Evolutionary conservation across 495 filamentous ascomycete species (phyloP), one percentile per base, ranked within the genome.

Genomic region (Trichoderma reesei): DNA sequence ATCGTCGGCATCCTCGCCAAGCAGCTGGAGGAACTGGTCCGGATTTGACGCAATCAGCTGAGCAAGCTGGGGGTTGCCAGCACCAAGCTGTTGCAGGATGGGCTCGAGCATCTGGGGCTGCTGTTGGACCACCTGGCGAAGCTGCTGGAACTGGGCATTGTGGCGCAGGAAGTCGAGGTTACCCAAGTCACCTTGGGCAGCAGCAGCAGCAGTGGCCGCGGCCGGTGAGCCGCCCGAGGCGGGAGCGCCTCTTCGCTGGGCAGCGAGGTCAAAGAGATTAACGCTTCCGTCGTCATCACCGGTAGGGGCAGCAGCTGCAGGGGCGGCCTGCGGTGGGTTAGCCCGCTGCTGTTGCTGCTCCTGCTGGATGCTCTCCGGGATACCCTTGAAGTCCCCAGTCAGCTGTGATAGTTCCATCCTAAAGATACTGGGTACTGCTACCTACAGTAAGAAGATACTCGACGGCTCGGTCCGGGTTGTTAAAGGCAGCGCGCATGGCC

Each of bases 41-140:
- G 91, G 92, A 72, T 98, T 88, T 66, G 89, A 82, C 14, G 87
- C 89, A 64, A 98, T 98, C 70, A 97, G 75, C 67, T 90, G 85
- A 9, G 94, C 94, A 66, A 98, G 88, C 67, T 96, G 89, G 11
- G 94, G 94, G 73, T 98, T 98, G 31, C 94, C 91, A 9, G 90
- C 88, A n/a, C 90, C 91, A 44, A 98, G 91, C 75, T 96, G 92
- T 72, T 96, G 92, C 36, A 98, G 79, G 69, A 98, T 97, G 1
- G 93, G 92, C 80, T 98, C 94, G 6, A 98, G 87, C 94, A 98
- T 98, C 69, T 91, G 88, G 10, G 94, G 94, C 68, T 97, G 90
- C 71, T 96, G 91, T 72, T 98, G 94, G 18, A 98, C 94, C 11
- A 98, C 88, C 75, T 96, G 91, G 39, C 94, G 89, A 41, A 98